Percentiles rank a stretch among this genome's conserved stretches.
phyloP scores from a whole-genome alignment of 805 yeast genomes.

The Myxozyma kluyveri region DNA sequence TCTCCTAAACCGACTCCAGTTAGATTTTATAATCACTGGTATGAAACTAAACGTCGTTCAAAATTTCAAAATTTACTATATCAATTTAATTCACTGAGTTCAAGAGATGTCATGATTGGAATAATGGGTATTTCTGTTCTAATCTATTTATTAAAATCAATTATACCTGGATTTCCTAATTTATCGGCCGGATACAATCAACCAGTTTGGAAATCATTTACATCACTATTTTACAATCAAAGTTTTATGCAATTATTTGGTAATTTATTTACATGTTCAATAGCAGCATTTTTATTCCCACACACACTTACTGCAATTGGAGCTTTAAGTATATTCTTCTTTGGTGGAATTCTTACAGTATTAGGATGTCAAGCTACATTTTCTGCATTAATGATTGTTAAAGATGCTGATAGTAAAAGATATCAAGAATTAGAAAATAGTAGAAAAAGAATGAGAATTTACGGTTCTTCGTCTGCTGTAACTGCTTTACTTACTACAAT shows the following conservation, averaged over 20 bases:
- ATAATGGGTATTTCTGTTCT: conserved; percentile 16
- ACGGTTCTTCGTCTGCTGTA: too few relatives aligned
- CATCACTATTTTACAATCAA: conserved; percentile 19
- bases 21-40: conserved; percentile 25
- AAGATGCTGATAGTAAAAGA: too few relatives aligned
- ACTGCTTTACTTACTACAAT: too few relatives aligned
- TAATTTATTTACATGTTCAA: conserved; percentile 10
- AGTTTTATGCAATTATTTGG: conserved; percentile 14
- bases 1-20: neutral
- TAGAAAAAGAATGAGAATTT: too few relatives aligned
- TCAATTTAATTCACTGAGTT: conserved; percentile 9
- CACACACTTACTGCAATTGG: conserved; percentile 14
- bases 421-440: too few relatives aligned
- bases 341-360: too few relatives aligned
- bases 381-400: too few relatives aligned
- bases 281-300: conserved; percentile 15
- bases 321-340: conserved; percentile 7
- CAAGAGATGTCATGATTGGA: conserved; percentile 9
- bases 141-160: conserved; percentile 8
- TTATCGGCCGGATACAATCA: conserved; percentile 3
- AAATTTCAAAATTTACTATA: conserved; percentile 3
- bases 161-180: conserved; percentile 20
- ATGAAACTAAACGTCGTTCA: conserved; percentile 7
- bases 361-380: too few relatives aligned
- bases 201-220: conserved; percentile 2